These are phyloP conservation scores for Pugionium dolabratum DNA, from an alignment of 345 rosid species.

Conservation along the genomic window DNA sequence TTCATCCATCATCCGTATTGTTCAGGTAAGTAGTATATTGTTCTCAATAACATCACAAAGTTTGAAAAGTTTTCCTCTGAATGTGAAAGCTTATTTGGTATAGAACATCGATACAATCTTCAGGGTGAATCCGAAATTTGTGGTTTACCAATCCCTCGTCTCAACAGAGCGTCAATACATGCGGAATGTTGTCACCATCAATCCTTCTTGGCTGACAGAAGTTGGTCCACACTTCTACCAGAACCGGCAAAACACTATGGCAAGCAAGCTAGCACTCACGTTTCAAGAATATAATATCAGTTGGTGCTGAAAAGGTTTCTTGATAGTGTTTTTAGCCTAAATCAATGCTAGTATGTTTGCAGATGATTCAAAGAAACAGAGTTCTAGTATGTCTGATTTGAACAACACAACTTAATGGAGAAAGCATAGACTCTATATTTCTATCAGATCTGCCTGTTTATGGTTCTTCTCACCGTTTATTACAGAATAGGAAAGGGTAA, in stretches of 20 bases:
- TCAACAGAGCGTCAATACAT: conserved; percentile 87
- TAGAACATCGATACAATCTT: conserved; percentile 17
- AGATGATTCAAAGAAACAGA: conserved; percentile 10
- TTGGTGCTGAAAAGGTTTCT: conserved; percentile 2
- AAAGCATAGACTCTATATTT: conserved; percentile 11
- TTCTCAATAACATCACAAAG: conserved; percentile 1
- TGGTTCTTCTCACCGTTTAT: conserved; percentile 37
- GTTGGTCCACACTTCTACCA: conserved; percentile 82
- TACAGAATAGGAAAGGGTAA: conserved; percentile 11
- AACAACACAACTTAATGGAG: conserved; percentile 23
- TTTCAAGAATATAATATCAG: neutral
- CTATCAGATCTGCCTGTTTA: conserved; percentile 29
- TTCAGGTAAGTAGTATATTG: conserved; percentile 56
- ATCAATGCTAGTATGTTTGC: conserved; percentile 9
- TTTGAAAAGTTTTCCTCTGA: neutral
- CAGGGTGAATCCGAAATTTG: conserved; percentile 97
- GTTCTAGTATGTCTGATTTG: conserved; percentile 6
- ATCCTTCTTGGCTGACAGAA: conserved; percentile 81
- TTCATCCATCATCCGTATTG: conserved; percentile 88
- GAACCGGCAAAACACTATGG: conserved; percentile 43
- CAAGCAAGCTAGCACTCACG: neutral
- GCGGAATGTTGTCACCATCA: conserved; percentile 76
- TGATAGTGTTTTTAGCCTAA: conserved; percentile 1
- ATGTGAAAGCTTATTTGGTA: conserved; percentile 15
- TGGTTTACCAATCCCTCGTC: conserved; percentile 75